Conservation (phyloP, 768 basidiomycete genomes). For the Podaxis mareebaensis region DNA sequence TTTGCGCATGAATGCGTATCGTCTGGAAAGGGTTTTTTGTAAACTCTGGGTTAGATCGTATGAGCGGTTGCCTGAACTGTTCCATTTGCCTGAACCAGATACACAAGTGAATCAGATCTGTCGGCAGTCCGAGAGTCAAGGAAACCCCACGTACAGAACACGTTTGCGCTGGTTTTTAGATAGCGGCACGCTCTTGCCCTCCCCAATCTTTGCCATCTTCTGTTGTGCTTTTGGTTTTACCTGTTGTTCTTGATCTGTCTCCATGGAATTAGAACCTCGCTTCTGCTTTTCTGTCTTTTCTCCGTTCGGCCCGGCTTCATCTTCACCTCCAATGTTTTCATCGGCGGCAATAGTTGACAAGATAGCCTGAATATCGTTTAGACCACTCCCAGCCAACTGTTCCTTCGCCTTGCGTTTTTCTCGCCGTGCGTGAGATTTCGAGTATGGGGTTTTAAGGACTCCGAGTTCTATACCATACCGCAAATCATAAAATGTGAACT, state of each 20-base stretch:
- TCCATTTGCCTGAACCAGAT: constrained; percentile 55
- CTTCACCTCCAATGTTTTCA: constrained; percentile 19
- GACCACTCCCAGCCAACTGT: constrained; percentile 47
- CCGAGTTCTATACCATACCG: constrained; percentile 39
- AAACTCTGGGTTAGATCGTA: constrained; percentile 66
- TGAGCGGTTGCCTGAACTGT: constrained; percentile 66
- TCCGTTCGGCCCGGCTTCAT: constrained; percentile 12
- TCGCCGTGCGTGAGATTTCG: constrained; percentile 71
- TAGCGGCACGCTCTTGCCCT: constrained; percentile 59
- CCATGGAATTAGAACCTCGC: constrained; percentile 17
- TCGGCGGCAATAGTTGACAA: constrained; percentile 51
- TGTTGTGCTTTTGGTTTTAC: constrained; percentile 24
- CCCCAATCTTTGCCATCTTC: constrained; percentile 61
- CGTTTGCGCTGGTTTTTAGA: constrained; percentile 65
- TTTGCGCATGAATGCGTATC: constrained; percentile 77
- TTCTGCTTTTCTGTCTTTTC: constrained; percentile 19
- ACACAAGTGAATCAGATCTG: neutral
- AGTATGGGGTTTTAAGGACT: constrained; percentile 53
- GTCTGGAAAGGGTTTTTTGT: constrained; percentile 72
- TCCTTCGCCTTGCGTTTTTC: constrained; percentile 70
- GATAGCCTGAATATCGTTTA: constrained; percentile 53
- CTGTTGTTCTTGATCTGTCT: constrained; percentile 18
- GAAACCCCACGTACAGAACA: constrained; percentile 53
- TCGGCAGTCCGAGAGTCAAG: neutral
- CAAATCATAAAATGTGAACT: neutral